A percentile compares a stretch with the other conserved stretches of the same genome.
phyloP scores from a whole-genome alignment of 1,284 basidiomycete species.

The Stygiomarasmius scandens region DNA sequence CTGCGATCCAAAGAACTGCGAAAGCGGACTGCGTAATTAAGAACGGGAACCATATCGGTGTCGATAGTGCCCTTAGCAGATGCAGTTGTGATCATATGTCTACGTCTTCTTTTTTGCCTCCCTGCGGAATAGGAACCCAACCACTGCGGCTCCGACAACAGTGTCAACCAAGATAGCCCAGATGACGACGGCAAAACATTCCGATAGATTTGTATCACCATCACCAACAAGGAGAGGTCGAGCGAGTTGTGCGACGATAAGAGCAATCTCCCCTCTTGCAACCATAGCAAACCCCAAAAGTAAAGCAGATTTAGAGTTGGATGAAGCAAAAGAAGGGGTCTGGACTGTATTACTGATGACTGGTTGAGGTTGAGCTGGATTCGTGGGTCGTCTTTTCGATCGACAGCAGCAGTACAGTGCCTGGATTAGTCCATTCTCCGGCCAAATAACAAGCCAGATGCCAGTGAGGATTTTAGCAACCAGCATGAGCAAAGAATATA shows the following conservation, averaged over 20 bases:
- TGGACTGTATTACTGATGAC: not conserved
- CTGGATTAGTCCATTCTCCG: conserved; percentile 14
- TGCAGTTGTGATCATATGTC: not conserved
- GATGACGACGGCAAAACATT: conserved; percentile 41
- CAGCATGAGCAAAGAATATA: conserved; percentile 40
- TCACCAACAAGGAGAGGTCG: conserved; percentile 30
- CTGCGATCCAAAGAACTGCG: too few relatives aligned
- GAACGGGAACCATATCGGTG: too few relatives aligned
- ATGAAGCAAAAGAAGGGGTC: not conserved
- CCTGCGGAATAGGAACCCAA: conserved; percentile 28
- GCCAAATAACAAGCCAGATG: conserved; percentile 35
- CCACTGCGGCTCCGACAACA: conserved; percentile 36
- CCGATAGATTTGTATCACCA: conserved; percentile 15
- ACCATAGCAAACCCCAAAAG: conserved; percentile 42
- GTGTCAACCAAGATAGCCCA: conserved; percentile 43
- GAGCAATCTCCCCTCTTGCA: conserved; percentile 42
- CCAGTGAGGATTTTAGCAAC: conserved; percentile 35
- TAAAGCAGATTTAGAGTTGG: conserved; percentile 23
- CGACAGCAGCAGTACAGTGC: conserved; percentile 18
- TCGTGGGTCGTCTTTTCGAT: not conserved
- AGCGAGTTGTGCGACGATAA: conserved; percentile 41
- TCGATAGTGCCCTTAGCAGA: too few relatives aligned
- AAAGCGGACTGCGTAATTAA: too few relatives aligned
- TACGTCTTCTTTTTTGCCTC: not conserved
- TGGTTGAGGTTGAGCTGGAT: not conserved